phyloP scores from a whole-genome alignment of 805 yeast genomes.

The Scheffersomyces ergatensis region DNA sequence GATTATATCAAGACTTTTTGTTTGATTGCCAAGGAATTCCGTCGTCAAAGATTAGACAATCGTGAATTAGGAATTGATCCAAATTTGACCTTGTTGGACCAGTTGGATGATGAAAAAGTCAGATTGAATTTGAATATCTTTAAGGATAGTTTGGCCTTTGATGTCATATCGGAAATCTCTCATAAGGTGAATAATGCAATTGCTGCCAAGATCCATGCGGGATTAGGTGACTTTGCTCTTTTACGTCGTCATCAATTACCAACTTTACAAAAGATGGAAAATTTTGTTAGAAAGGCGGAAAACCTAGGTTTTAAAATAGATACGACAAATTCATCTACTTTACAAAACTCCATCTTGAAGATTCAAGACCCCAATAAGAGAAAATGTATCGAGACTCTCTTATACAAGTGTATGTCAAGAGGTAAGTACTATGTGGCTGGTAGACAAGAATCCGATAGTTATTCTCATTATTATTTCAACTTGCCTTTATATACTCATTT shows the following conservation, averaged over 20 bases:
- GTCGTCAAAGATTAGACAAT: constrained; percentile 62
- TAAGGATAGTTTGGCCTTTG: constrained; percentile 53
- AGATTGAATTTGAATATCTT: constrained; percentile 71
- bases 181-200: constrained; percentile 81
- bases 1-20: constrained; percentile 65
- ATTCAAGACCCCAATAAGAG: constrained; percentile 63
- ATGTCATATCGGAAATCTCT: constrained; percentile 70
- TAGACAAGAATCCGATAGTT: constrained; percentile 72
- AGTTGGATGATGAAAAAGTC: constrained; percentile 81
- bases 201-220: constrained; percentile 75
- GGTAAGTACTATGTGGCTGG: constrained; percentile 91
- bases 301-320: constrained; percentile 69
- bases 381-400: constrained; percentile 71
- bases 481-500: constrained; percentile 89
- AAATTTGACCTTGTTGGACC: constrained; percentile 66
- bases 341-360: constrained; percentile 66
- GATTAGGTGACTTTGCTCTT: constrained; percentile 76
- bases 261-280: constrained; percentile 73
- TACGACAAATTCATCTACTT: constrained; percentile 65
- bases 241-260: constrained; percentile 89
- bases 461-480: constrained; percentile 78
- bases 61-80: constrained; percentile 46
- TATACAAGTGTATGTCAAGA: constrained; percentile 78
- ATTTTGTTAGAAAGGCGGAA: constrained; percentile 69
- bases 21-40: constrained; percentile 65